Conservation (phyloP, 352 stramenopile species). For the Pythium aristosporum region DNA sequence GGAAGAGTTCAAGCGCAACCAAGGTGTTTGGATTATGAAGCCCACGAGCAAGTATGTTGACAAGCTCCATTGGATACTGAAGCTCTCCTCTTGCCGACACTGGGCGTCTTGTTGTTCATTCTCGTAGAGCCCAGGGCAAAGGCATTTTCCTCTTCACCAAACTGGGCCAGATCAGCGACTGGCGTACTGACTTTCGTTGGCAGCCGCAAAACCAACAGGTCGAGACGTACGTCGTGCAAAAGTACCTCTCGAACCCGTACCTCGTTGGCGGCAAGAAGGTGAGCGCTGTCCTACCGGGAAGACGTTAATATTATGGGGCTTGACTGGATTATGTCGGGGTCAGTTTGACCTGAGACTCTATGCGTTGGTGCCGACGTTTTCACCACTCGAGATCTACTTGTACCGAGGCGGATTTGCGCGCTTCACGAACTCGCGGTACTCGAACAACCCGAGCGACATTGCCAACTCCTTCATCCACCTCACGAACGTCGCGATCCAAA, state of each 20-base stretch:
- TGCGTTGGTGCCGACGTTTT: constrained; percentile 91
- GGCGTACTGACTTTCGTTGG: constrained; percentile 88
- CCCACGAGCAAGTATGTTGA: constrained; percentile 87
- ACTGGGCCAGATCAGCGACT: constrained; percentile 92
- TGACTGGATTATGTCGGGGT: neutral
- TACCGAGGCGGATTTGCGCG: constrained; percentile 90
- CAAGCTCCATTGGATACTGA: neutral
- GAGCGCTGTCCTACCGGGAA: neutral
- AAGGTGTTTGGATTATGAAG: constrained; percentile 97
- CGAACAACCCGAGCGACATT: constrained; percentile 85
- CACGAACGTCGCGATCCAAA: constrained; percentile 95
- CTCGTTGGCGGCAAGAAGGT: constrained; percentile 93
- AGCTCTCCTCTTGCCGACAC: no score
- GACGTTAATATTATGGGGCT: neutral
- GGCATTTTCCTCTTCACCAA: constrained; percentile 96
- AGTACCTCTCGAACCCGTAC: constrained; percentile 93
- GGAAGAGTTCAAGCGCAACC: constrained; percentile 91
- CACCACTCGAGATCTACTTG: constrained; percentile 90
- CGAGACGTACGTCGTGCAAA: constrained; percentile 93
- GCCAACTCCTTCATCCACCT: constrained; percentile 93
- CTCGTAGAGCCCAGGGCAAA: constrained; percentile 74
- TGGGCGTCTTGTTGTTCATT: neutral
- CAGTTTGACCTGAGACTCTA: constrained; percentile 93
- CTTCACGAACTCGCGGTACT: constrained; percentile 92
- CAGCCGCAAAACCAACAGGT: constrained; percentile 75